Evolutionary conservation across 495 filamentous ascomycete species (phyloP).

Genomic region (Astrothelium subdiscretum): DNA sequence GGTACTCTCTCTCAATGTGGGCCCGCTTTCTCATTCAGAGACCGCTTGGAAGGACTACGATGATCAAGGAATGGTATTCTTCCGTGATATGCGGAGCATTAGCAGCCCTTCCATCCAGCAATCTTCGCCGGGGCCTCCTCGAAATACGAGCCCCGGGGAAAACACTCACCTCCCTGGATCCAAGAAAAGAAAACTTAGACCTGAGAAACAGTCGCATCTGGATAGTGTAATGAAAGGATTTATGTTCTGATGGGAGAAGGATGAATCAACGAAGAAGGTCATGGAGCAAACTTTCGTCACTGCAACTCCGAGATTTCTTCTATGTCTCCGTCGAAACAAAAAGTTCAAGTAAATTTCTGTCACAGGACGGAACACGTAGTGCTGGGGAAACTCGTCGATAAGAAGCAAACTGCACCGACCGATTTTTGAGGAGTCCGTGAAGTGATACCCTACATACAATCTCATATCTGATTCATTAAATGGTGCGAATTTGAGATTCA

Average conservation of each 20-base stretch:
- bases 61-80: background rate
- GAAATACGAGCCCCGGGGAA: background rate
- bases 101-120: background rate
- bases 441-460: no score
- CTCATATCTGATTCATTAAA: no score
- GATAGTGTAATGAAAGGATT: background rate
- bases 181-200: background rate
- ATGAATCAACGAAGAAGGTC: no score
- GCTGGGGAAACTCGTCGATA: no score
- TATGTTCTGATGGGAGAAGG: background rate
- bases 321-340: no score
- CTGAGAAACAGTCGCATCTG: background rate
- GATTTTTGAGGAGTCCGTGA: no score
- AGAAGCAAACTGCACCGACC: no score
- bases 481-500: no score
- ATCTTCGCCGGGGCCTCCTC: background rate
- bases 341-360: no score
- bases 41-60: background rate
- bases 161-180: background rate
- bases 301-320: no score
- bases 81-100: background rate
- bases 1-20: background rate
- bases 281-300: no score
- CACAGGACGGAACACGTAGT: no score
- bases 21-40: background rate